phyloP scores from a whole-genome alignment of 495 filamentous ascomycete genomes.

The Daldinia vernicosa region DNA sequence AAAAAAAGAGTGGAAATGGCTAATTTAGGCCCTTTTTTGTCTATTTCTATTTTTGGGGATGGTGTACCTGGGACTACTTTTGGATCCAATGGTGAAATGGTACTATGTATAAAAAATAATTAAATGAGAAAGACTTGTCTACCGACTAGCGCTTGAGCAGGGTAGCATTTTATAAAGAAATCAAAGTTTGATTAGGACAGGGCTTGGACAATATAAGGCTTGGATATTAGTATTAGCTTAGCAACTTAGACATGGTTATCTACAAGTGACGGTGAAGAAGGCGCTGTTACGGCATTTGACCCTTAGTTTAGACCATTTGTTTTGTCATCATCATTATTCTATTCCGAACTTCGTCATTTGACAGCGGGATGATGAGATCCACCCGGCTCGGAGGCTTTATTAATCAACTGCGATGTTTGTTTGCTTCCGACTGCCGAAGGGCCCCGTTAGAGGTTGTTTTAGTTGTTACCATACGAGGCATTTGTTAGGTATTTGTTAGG shows the following conservation, averaged over 20 bases:
- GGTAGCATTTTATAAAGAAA: neutral
- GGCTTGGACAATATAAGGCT: neutral
- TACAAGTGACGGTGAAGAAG: neutral
- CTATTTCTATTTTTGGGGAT: conserved; percentile 15
- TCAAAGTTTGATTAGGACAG: neutral
- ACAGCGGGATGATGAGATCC: conserved; percentile 40
- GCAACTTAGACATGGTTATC: neutral
- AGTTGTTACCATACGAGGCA: too few species aligned
- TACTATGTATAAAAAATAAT: neutral
- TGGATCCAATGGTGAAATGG: neutral
- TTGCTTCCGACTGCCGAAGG: conserved; percentile 33
- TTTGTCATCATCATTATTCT: conserved; percentile 39
- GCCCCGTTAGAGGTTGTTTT: too few species aligned
- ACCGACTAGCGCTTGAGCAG: neutral
- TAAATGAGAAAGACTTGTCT: neutral
- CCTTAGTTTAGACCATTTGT: conserved; percentile 3
- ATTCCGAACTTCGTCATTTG: conserved; percentile 40
- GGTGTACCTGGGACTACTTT: conserved; percentile 1
- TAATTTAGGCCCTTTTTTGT: conserved; percentile 12
- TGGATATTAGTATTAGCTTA: too few species aligned
- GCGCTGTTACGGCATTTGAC: conserved; percentile 10
- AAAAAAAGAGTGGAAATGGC: conserved; percentile 13
- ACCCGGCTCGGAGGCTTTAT: conserved; percentile 24
- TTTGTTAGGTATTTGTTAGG: too few species aligned
- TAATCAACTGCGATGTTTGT: neutral